Evolutionary conservation across 352 stramenopile species (phyloP), one percentile per base, ranked within the genome.

Genomic region (Globisporangium sylvaticum): DNA sequence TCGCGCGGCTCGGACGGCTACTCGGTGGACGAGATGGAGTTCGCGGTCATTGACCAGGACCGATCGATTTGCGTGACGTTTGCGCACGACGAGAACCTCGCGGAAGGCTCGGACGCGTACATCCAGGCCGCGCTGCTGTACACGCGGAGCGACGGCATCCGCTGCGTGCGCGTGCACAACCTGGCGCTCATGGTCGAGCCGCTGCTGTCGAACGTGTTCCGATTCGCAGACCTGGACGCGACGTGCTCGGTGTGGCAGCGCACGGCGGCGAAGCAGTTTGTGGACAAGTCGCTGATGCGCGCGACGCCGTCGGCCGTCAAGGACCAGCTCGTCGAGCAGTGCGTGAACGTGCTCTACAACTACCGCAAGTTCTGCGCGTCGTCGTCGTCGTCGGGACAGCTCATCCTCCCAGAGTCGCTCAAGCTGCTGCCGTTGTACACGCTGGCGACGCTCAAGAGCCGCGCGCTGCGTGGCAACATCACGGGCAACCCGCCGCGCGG

Each of bases 161-260:
- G 91, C 59, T 92, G 88, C 62, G 90, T 98, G 37, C 91, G 92
- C 54, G 92, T 97, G 62, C 92, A 98, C 78, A 98, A 96, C 64
- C 62, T 97, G 34, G 88, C 88, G 20, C 55, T 97, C 31, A 81
- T 80, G 20, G 86, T 92, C 32, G 85, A 94, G 25, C 74, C 77
- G 5, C 70, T 95, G 59, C 68, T 96, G 20, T 88, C 86, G 44
- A 95, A 96, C 68, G 81, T 97, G 24, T 97, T 96, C 75, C 88
- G 87, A 34, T 91, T 92, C 44, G 89, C 89, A 1, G 90, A 97
- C 61, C 69, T 97, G 55, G 91, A 97, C 50, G 88, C 89, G 15
- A 93, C 89, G 4, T 92, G 87, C 65, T 91, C 88, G 10, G 80
- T 95, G 25, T 95, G 86, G 86, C 88, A 95, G 67, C 86, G 84